These are phyloP conservation scores for Rhinocladiella similis DNA, from an alignment of 2,329 filamentous ascomycete species.

Conservation along the genomic window DNA sequence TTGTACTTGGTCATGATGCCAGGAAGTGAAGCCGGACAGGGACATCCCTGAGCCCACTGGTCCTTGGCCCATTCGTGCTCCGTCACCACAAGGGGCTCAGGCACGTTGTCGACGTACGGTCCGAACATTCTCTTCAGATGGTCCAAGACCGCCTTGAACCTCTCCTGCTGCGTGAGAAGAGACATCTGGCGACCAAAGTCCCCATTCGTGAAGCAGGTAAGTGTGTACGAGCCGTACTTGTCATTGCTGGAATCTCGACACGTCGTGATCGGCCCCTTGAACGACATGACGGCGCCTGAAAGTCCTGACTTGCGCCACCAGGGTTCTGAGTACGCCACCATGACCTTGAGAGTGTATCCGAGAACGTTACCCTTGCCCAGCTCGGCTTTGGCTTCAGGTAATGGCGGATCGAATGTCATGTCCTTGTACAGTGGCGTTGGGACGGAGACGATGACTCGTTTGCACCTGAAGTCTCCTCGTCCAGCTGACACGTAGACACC, in stretches of 20 bases:
- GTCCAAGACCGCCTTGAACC: conserved; percentile 15
- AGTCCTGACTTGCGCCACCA: conserved; percentile 45
- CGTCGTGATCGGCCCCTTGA: conserved; percentile 48
- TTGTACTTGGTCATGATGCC: conserved; percentile 39
- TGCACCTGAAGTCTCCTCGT: conserved; percentile 34
- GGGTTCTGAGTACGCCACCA: conserved; percentile 44
- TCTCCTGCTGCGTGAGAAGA: conserved; percentile 15
- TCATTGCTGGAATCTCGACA: conserved; percentile 46
- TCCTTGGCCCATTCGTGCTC: conserved; percentile 39
- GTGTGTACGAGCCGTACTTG: conserved; percentile 29
- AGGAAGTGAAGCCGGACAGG: conserved; percentile 39
- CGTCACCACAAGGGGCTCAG: conserved; percentile 16
- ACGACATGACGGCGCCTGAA: conserved; percentile 46
- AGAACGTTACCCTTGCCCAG: conserved; percentile 38
- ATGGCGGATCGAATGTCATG: conserved; percentile 50
- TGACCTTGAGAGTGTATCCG: conserved; percentile 55
- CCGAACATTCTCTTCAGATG: conserved; percentile 20
- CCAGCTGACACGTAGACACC: conserved; percentile 24
- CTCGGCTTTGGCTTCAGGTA: conserved; percentile 44
- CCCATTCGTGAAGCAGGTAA: conserved; percentile 36
- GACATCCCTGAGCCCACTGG: conserved; percentile 43
- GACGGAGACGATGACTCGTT: conserved; percentile 52
- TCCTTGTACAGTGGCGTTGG: conserved; percentile 48
- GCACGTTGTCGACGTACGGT: conserved; percentile 15
- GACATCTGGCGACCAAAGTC: conserved; percentile 20